Base-by-base conservation (phyloP, 306 rosid species). In the Hippophae gyantsensis region DNA sequence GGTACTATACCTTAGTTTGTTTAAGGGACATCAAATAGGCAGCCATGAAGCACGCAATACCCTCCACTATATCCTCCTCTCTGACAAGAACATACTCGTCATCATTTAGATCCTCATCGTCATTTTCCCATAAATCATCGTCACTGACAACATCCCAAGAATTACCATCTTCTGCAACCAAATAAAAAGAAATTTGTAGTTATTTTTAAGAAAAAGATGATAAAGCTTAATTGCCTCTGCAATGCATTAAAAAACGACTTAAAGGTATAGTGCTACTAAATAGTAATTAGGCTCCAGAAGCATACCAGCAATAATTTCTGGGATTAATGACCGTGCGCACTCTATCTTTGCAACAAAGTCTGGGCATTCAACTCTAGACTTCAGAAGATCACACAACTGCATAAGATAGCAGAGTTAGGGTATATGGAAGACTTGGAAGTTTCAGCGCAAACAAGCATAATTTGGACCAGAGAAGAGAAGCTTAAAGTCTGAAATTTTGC, bases 41-140 rank as follows among this genome's bases (percentile, higher is more conserved):
- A 53, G 98, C 94, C 96, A 92, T 92, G 79, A 85, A 92, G 82
- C 96, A 87, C 6, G 98, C 92, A 60, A 87, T 80, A 47, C 98
- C 98, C 59, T 92, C 98, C 52, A 87, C 85, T 72, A 87, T 92
- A 80, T 92, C 98, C 69, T 92, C 96, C 72, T 92, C 84, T 73
- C 83, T 78, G 55, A 92, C 96, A 70, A 92, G 84, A 54, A 92
- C 89, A 62, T 83, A 92, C 57, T 86, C 98, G 45, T 90, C 95
- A 67, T 87, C 86, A 53, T 81, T 84, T 27, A 58, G 55, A 53
- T 74, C 79, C 6, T 9, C 60, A 58, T 65, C 60, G 67, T 68
- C 87, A 63, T 69, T 58, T 65, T 90, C 98, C 98, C 98, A 90
- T 48, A 90, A 78, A 83, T 90, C 98, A 58, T 82, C 72, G 48